These are phyloP conservation scores for Paecilomyces dactylethromorphus DNA, from an alignment of 2,329 filamentous ascomycete genomes.

Conservation along the genomic window DNA sequence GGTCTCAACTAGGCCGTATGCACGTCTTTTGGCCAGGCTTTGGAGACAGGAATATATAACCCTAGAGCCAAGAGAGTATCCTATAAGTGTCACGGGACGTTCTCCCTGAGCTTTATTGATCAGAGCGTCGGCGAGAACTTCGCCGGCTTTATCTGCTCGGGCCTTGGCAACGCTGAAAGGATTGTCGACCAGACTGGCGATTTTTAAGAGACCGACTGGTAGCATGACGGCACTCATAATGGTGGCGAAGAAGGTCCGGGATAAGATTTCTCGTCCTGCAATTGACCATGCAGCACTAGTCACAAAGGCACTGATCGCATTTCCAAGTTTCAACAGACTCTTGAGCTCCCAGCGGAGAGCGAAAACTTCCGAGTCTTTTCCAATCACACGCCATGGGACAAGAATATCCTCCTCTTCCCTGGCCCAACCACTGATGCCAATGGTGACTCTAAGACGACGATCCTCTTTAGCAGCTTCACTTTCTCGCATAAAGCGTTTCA, in stretches of 20 bases:
- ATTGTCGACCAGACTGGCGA: conserved; percentile 68
- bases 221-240: conserved; percentile 60
- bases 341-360: conserved; percentile 78
- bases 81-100: conserved; percentile 70
- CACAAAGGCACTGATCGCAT: conserved; percentile 68
- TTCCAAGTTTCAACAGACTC: conserved; percentile 69
- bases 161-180: conserved; percentile 72
- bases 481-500: conserved; percentile 39
- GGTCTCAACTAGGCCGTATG: conserved; percentile 77
- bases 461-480: conserved; percentile 42
- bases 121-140: conserved; percentile 72
- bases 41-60: conserved; percentile 78
- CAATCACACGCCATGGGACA: conserved; percentile 71
- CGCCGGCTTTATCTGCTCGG: conserved; percentile 72
- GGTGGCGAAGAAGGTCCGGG: conserved; percentile 62
- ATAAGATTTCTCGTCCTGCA: conserved; percentile 69
- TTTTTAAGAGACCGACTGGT: conserved; percentile 60
- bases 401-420: conserved; percentile 65
- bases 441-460: conserved; percentile 69
- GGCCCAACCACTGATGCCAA: conserved; percentile 78
- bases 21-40: conserved; percentile 66
- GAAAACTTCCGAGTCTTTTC: conserved; percentile 69
- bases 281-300: conserved; percentile 71
- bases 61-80: conserved; percentile 74
- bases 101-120: conserved; percentile 78